These are phyloP conservation scores for Suillus weaverae DNA, from an alignment of 768 basidiomycete species.

Conservation along the genomic window DNA sequence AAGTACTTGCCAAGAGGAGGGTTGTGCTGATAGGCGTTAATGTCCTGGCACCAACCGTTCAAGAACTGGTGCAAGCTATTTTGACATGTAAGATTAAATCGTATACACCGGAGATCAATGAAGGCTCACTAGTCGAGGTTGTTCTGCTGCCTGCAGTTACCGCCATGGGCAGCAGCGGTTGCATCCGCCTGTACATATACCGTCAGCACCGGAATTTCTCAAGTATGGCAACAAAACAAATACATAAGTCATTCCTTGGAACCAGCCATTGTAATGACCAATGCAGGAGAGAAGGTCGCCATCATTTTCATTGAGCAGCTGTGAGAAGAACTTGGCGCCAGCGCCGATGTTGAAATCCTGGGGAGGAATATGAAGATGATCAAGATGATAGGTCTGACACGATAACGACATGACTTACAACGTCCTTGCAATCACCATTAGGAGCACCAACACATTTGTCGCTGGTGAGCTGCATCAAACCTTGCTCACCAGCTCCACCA, in stretches of 20 bases:
- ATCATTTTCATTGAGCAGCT: slow-evolving; percentile 41
- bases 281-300: slow-evolving; percentile 58
- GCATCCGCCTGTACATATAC: slow-evolving; percentile 43
- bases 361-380: neutral
- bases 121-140: slow-evolving; percentile 80
- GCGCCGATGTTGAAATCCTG: slow-evolving; percentile 72
- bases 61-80: slow-evolving; percentile 64
- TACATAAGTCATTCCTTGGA: slow-evolving; percentile 56
- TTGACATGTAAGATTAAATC: neutral
- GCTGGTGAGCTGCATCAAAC: slow-evolving; percentile 80
- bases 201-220: neutral
- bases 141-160: slow-evolving; percentile 74
- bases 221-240: slow-evolving; percentile 17
- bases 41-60: slow-evolving; percentile 71
- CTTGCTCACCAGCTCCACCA: slow-evolving; percentile 81
- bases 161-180: slow-evolving; percentile 51
- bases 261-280: slow-evolving; percentile 82
- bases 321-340: slow-evolving; percentile 61
- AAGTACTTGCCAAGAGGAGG: slow-evolving; percentile 62
- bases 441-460: slow-evolving; percentile 72
- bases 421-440: slow-evolving; percentile 41
- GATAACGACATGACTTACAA: slow-evolving; percentile 24
- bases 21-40: slow-evolving; percentile 46
- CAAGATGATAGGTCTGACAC: slow-evolving; percentile 2
- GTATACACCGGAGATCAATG: neutral